Evolutionary conservation across 139 green algal species (phyloP), one percentile per base, ranked within the genome.

Genomic region (Diplosphaera chodatii): DNA sequence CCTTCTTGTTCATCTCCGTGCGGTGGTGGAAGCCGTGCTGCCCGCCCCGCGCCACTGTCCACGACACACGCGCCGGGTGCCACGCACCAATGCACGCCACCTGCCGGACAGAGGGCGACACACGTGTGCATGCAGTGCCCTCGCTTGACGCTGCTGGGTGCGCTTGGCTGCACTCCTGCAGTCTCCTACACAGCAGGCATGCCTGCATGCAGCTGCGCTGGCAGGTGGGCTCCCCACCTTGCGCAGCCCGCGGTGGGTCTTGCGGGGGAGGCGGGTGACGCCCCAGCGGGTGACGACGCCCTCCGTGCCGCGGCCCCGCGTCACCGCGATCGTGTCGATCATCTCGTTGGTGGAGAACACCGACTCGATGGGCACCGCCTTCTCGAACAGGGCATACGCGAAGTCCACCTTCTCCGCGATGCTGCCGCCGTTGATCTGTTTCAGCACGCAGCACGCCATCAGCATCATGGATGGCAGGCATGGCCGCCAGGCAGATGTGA

Each of bases 1-100:
- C 82, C 93, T 99, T 99, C 93, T 99, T 99, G 94, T 99, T 99
- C 83, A 97, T 96, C 89, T 99, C 94, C 0, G 96, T 99, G 69
- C 96, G 87, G 89, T 99, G 96, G 86, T 98, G 91, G 86, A 96
- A 97, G 69, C 96, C 96, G 77, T 92, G 76, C 90, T 98, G 95
- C 86, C 96, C 96, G 16, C 92, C 85, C 64, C 96, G 91, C 22
- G 96, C 90, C 66, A 99, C 96, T 27, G 90, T 97, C 93, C 91
- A 99, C 68, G 86, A 85, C 70, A 99, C 93, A 67, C 93, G 91
- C 48, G 96, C 92, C 65, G 96, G 96, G 83, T 99, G 95, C 95
- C 95, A 99, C 18, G 95, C 91, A 65, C 95, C 95, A 75, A 99
- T 97, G 90, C 95, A 99, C 23, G 91, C 96, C 63, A 98, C 73